Conservation (phyloP, 768 basidiomycete species). For the Rhizopogon rudus region DNA sequence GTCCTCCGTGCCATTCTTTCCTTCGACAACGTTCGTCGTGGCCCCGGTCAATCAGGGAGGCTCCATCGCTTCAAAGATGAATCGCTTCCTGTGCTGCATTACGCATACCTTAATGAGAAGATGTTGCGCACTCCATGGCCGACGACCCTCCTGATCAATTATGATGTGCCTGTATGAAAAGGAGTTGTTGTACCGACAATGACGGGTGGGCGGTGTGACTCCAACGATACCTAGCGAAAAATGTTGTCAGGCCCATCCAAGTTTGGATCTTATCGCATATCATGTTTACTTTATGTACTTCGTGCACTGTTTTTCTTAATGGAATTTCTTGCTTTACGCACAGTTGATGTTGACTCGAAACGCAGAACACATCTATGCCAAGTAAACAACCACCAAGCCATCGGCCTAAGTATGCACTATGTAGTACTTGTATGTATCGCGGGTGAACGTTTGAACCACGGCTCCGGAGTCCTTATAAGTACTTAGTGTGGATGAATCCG, state of each 20-base stretch:
- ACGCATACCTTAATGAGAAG: constrained; percentile 50
- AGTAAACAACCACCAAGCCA: too few relatives aligned
- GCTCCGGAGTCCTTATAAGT: too few relatives aligned
- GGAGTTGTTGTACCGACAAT: neutral
- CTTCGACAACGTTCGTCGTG: constrained; percentile 55
- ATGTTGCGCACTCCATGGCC: constrained; percentile 63
- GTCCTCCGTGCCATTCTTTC: constrained; percentile 62
- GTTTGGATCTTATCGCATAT: neutral
- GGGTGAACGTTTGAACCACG: too few relatives aligned
- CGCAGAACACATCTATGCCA: too few relatives aligned
- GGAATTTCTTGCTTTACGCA: too few relatives aligned
- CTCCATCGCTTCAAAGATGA: constrained; percentile 54
- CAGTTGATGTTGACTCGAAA: too few relatives aligned
- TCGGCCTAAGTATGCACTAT: too few relatives aligned
- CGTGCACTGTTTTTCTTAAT: too few relatives aligned
- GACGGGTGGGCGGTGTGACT: too few relatives aligned
- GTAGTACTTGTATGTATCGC: too few relatives aligned
- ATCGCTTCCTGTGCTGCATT: constrained; percentile 42
- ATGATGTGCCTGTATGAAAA: constrained; percentile 20
- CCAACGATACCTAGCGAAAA: neutral
- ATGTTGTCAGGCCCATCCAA: neutral
- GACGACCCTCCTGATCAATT: constrained; percentile 54
- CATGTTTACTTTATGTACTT: neutral
- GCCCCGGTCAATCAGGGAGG: constrained; percentile 60
- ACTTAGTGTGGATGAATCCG: too few relatives aligned